A percentile compares a stretch with the other conserved stretches of the same genome.
These are phyloP conservation scores for Cicer cuneatum DNA, from an alignment of 306 rosid species.

Conservation along the genomic window DNA sequence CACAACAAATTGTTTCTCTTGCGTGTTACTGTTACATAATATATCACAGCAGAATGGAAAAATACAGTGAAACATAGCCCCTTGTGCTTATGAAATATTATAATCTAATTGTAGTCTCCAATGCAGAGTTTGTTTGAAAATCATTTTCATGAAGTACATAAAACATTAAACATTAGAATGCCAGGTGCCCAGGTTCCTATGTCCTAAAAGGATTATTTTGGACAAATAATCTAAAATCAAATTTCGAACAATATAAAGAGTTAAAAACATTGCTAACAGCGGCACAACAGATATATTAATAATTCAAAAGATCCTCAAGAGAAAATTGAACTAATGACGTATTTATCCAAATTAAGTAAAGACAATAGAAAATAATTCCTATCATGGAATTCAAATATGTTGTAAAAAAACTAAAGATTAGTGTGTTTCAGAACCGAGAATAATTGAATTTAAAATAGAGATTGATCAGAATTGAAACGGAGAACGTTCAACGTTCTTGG, in stretches of 20 bases:
- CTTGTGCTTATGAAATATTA: background rate
- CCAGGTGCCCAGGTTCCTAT: conserved; percentile 15
- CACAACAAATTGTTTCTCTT: background rate
- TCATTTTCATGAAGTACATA: background rate
- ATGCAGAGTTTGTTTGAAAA: background rate
- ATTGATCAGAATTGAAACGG: too few species aligned
- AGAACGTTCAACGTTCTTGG: too few species aligned
- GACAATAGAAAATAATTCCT: background rate
- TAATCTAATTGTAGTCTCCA: background rate
- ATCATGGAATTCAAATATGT: background rate
- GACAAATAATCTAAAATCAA: background rate
- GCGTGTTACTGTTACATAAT: background rate
- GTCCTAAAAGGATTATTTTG: background rate
- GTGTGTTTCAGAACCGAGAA: too few species aligned
- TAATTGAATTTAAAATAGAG: too few species aligned
- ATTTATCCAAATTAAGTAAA: conserved; percentile 9
- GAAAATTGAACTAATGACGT: background rate
- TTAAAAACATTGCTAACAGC: background rate
- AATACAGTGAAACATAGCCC: background rate
- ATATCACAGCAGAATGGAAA: background rate
- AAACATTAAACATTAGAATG: conserved; percentile 4
- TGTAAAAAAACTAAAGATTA: too few species aligned
- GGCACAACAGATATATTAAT: conserved; percentile 10
- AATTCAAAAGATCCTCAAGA: conserved; percentile 23
- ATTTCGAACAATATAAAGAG: background rate